Percentiles rank a stretch among this genome's conserved stretches.
Evolutionary conservation across 2,329 filamentous ascomycete species (phyloP).

Genomic region (Akanthomyces muscarius): DNA sequence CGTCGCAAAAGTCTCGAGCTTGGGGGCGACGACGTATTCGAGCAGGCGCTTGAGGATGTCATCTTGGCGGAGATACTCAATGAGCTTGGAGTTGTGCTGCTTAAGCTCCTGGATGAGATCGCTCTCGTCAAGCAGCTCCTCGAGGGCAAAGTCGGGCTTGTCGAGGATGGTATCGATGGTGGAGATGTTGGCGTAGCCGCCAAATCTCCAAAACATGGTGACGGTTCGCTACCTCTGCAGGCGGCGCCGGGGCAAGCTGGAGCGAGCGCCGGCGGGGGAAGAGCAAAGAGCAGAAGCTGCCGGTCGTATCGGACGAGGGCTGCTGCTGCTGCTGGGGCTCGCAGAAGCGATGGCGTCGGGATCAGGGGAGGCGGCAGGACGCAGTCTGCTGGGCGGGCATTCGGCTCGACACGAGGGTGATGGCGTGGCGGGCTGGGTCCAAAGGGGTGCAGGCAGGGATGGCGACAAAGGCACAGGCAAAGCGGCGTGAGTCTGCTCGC

Average conservation of each 20-base stretch:
- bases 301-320: not conserved
- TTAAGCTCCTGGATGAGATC: conserved; percentile 97
- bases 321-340: not conserved
- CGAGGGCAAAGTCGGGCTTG: conserved; percentile 90
- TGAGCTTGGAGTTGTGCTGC: conserved; percentile 95
- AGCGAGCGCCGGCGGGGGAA: conserved; percentile 13
- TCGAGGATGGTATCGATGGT: conserved; percentile 96
- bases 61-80: conserved; percentile 90
- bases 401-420: conserved; percentile 7
- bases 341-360: not conserved
- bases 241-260: conserved; percentile 11
- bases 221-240: conserved; percentile 23
- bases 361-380: conserved; percentile 1
- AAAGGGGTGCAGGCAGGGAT: conserved; percentile 14
- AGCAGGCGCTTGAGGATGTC: conserved; percentile 79
- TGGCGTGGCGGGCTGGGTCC: conserved; percentile 5
- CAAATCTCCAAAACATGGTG: conserved; percentile 99
- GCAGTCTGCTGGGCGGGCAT: conserved; percentile 11
- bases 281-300: not conserved
- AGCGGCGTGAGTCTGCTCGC: not conserved
- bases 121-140: conserved; percentile 92
- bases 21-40: conserved; percentile 84
- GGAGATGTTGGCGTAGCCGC: conserved; percentile 96
- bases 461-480: conserved; percentile 3
- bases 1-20: conserved; percentile 53